phyloP scores from a whole-genome alignment of 306 rosid species.

The Crotalaria pallida region DNA sequence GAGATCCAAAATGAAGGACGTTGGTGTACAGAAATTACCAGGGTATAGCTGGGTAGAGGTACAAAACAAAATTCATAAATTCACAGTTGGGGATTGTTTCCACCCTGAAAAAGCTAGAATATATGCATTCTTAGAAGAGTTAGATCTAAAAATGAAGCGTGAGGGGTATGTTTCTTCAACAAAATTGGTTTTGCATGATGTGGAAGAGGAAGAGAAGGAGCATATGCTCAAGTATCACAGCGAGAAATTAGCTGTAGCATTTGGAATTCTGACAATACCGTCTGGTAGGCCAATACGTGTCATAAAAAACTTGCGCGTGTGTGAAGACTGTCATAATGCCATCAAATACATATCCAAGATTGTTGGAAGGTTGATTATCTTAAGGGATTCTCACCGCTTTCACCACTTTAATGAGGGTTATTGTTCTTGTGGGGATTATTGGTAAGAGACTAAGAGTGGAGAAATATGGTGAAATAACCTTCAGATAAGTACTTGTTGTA shows the following conservation, averaged over 20 bases:
- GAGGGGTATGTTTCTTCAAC: conserved; percentile 80
- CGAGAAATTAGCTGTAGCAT: conserved; percentile 87
- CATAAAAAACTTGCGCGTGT: conserved; percentile 74
- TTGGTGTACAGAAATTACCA: conserved; percentile 69
- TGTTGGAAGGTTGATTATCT: conserved; percentile 63
- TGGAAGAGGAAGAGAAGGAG: conserved; percentile 90
- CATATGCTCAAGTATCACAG: conserved; percentile 80
- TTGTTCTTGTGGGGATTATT: conserved; percentile 83
- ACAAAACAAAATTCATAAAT: conserved; percentile 65
- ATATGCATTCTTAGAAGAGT: conserved; percentile 69
- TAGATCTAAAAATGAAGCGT: conserved; percentile 62
- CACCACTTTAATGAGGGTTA: conserved; percentile 74
- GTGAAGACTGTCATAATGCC: conserved; percentile 84
- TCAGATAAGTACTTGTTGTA: neutral
- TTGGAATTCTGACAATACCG: conserved; percentile 68
- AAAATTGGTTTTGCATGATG: conserved; percentile 80
- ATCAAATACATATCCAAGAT: conserved; percentile 80
- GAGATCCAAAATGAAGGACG: conserved; percentile 68
- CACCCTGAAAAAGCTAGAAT: conserved; percentile 62
- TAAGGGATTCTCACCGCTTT: conserved; percentile 82
- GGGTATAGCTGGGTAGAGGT: conserved; percentile 91
- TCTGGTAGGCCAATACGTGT: conserved; percentile 81
- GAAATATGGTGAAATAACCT: neutral
- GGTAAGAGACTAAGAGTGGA: conserved; percentile 56
- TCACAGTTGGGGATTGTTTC: conserved; percentile 63